Conservation (phyloP, 176 grass and related monocot species). For the Rhynchospora tenuis region DNA sequence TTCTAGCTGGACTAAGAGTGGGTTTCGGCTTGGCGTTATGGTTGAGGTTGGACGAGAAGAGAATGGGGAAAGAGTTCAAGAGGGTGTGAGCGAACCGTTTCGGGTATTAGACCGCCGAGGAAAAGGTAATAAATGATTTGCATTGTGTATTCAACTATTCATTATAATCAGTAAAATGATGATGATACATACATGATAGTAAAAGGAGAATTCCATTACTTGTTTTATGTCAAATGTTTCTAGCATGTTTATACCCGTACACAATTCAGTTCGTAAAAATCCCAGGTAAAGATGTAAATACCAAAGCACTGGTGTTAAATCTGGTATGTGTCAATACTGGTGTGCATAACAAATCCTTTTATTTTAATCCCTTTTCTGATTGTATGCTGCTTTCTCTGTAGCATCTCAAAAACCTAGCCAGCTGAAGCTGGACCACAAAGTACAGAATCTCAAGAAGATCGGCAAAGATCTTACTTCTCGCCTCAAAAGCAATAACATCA, state of each 20-base stretch:
- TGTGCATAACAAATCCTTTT: background rate
- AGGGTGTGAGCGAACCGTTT: conserved; percentile 1
- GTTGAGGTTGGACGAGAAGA: background rate
- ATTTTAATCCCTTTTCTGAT: background rate
- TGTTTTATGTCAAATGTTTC: too few species aligned
- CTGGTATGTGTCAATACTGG: too few species aligned
- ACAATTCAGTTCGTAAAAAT: too few species aligned
- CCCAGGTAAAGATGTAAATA: too few species aligned
- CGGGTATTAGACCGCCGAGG: background rate
- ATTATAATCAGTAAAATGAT: background rate
- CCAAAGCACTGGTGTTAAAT: too few species aligned
- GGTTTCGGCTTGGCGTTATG: background rate
- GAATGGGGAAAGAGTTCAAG: background rate
- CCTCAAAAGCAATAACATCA: background rate
- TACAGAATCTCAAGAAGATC: background rate
- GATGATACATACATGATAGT: background rate
- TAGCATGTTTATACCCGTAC: too few species aligned
- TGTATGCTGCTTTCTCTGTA: background rate
- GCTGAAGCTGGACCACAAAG: background rate
- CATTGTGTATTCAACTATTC: background rate
- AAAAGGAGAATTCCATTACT: background rate
- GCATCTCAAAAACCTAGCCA: conserved; percentile 5
- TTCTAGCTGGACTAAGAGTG: background rate
- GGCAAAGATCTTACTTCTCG: conserved; percentile 5
- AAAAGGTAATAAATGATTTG: background rate